phyloP scores from a whole-genome alignment of 108 stramenopile species.

The Pseudonitzschia pungens region DNA sequence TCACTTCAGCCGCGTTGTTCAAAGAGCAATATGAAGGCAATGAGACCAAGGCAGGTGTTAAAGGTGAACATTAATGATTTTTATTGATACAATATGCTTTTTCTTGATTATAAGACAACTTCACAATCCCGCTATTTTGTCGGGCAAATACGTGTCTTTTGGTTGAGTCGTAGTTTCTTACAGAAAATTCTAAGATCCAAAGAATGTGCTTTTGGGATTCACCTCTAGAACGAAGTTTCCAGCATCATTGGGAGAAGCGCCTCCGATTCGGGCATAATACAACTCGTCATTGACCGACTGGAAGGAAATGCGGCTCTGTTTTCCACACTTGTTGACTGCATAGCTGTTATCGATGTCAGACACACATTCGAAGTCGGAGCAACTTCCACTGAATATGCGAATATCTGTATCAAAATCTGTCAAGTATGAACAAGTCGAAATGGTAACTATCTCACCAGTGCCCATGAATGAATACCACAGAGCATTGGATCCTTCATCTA shows the following conservation, averaged over 20 bases:
- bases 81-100: background rate
- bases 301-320: slow-evolving; percentile 20
- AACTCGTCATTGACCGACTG: slow-evolving; percentile 16
- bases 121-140: slow-evolving; percentile 9
- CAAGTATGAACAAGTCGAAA: slow-evolving; percentile 24
- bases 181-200: slow-evolving; percentile 4
- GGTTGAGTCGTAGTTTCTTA: background rate
- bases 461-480: slow-evolving; percentile 35
- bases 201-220: slow-evolving; percentile 6
- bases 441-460: slow-evolving; percentile 14
- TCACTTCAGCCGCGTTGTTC: no score
- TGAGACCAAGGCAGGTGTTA: no score
- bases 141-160: slow-evolving; percentile 2
- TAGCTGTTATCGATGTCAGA: background rate
- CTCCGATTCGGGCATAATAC: slow-evolving; percentile 27
- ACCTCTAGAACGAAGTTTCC: slow-evolving; percentile 32
- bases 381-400: slow-evolving; percentile 26
- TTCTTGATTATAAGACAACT: background rate
- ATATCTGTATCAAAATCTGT: slow-evolving; percentile 30
- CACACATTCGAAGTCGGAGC: slow-evolving; percentile 21
- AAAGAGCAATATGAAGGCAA: no score
- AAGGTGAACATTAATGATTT: no score
- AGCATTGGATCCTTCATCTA: background rate
- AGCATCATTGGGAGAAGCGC: slow-evolving; percentile 1
- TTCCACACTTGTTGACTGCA: slow-evolving; percentile 14